Base-by-base conservation (phyloP, 225 moss, liverwort and hornwort genomes). In the Bryum argenteum region DNA sequence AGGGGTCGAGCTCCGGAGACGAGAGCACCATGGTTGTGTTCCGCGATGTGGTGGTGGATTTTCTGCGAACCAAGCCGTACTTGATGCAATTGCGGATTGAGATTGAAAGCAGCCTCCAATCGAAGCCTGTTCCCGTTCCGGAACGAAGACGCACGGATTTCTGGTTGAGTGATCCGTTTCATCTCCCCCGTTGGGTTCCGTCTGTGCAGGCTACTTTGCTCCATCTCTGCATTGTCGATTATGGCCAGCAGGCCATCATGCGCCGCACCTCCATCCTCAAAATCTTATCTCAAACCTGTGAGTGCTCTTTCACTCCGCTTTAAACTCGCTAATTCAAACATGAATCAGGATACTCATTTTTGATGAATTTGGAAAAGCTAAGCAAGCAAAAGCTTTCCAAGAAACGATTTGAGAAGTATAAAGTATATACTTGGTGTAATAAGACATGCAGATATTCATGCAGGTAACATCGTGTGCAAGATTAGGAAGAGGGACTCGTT, bases 241-340 rank as follows among this genome's bases (percentile, higher is more conserved):
- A 88, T 28, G 87, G 87, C 5, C 87, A 84, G 58, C 84, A 84
- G 71, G 84, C 87, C 37, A 88, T 88, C 66, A 78, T 81, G 81
- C 81, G 84, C 39, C 53, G 81, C 23, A 77, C 87, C 54, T 68
- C 9, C 63, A 84, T 88, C 54, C 84, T 88, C 26, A 75, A 75
- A 39, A 53, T 84, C 12, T 18, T 88, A 20, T 88, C 87, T 17
- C 74, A 77, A 24, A 74, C 41, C 55, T 88, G 87, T 88, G 77
- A 84, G 84, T 66, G 33, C 33, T 54, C 24, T 20, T 50, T 59
- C 28, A 11, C 45, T 13, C 45, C 14, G 11, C 11, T 45, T 11
- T 44, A 11, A 45, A 45, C 43, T 43, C 12, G 5, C 10, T 11
- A 43, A 45, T 14, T 45, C 14, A n/a, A 15, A 58, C 33, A 33